phyloP scores from a whole-genome alignment of 768 basidiomycete species.

The Mycena floridula region DNA sequence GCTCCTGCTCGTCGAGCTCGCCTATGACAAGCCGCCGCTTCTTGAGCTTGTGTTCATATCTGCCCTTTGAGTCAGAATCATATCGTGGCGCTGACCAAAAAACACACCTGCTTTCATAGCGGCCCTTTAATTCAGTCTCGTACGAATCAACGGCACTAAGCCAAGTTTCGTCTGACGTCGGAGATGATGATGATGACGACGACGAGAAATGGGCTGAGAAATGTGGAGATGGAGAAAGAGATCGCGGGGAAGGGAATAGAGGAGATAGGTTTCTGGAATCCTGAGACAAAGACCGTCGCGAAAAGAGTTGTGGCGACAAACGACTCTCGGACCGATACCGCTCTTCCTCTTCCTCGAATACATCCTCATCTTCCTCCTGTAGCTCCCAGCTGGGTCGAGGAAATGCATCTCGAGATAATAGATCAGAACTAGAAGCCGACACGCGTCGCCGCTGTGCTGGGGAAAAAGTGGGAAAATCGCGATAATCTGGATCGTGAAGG shows the following conservation, averaged over 20 bases:
- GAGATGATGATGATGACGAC: constrained; percentile 2
- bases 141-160: constrained; percentile 1
- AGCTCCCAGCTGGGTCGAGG: constrained; percentile 23
- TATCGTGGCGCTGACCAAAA: background rate
- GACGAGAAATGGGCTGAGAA: constrained; percentile 2
- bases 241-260: constrained; percentile 3
- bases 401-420: no score
- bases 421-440: no score
- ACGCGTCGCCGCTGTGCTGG: no score
- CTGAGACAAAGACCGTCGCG: constrained; percentile 5
- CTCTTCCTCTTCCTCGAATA: constrained; percentile 11
- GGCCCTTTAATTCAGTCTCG: no score
- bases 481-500: constrained; percentile 63
- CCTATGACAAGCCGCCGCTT: constrained; percentile 6
- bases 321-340: constrained; percentile 10
- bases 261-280: constrained; percentile 3
- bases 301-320: constrained; percentile 8
- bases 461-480: constrained; percentile 44
- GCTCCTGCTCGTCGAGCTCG: background rate
- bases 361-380: constrained; percentile 16
- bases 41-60: constrained; percentile 2
- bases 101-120: constrained; percentile 5
- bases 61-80: constrained; percentile 6
- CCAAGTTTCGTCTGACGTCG: constrained; percentile 1
- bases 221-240: constrained; percentile 3